Percentiles rank a stretch among this genome's conserved stretches.
Evolutionary conservation across 148 eudicot species (phyloP).

Genomic region (Nyssa sinensis): DNA sequence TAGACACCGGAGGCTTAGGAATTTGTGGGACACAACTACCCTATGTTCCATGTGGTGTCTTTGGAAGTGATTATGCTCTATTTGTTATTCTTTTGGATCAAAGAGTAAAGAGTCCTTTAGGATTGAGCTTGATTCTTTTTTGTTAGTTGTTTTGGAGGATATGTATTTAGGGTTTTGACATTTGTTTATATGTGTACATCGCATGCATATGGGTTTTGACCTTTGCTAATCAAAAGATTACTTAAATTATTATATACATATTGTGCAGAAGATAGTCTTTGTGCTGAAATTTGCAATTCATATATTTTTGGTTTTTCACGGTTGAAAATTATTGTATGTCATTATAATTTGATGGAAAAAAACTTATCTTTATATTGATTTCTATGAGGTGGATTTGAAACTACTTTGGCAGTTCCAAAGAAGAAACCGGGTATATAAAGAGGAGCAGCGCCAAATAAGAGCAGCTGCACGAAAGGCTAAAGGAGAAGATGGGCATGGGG

Average conservation of each 20-base stretch:
- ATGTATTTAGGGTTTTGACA: too few relatives aligned
- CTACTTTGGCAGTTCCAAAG: conserved; percentile 76
- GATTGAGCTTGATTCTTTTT: too few relatives aligned
- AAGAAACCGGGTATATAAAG: conserved; percentile 88
- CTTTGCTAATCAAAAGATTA: too few relatives aligned
- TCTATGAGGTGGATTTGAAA: neutral
- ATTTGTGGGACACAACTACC: too few relatives aligned
- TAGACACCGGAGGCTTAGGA: too few relatives aligned
- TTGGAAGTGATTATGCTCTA: too few relatives aligned
- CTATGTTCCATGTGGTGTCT: too few relatives aligned
- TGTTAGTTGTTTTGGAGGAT: too few relatives aligned
- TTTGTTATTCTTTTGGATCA: too few relatives aligned
- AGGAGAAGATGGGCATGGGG: conserved; percentile 49
- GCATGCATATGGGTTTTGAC: too few relatives aligned
- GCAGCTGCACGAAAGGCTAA: conserved; percentile 81
- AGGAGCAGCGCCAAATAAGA: conserved; percentile 92
- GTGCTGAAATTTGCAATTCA: neutral
- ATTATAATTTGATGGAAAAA: neutral
- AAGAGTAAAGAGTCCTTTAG: too few relatives aligned
- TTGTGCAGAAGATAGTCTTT: neutral
- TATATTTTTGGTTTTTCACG: neutral
- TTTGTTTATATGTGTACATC: too few relatives aligned
- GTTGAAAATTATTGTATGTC: neutral
- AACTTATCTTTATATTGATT: neutral
- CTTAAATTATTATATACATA: neutral